phyloP scores from a whole-genome alignment of 805 yeast genomes.

The Cyberlindnera sargentensis region DNA sequence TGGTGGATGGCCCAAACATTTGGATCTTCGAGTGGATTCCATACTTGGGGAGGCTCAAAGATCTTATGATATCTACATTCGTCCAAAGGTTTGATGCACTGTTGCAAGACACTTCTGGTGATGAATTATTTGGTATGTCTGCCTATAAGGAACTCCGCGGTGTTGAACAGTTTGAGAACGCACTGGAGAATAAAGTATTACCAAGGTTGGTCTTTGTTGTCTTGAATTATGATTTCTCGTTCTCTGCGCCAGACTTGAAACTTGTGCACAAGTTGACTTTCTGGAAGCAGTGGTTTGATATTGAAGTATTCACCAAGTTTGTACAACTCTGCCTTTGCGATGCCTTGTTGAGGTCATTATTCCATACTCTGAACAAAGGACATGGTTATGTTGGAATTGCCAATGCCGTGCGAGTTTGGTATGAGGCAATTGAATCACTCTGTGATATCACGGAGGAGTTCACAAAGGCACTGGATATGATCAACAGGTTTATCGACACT shows the following conservation, averaged over 20 bases:
- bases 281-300: slow-evolving; percentile 21
- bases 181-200: slow-evolving; percentile 16
- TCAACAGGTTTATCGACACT: slow-evolving; percentile 24
- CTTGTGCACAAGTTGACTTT: slow-evolving; percentile 14
- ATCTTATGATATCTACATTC: slow-evolving; percentile 19
- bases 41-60: slow-evolving; percentile 15
- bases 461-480: slow-evolving; percentile 24
- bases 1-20: slow-evolving; percentile 13
- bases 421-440: slow-evolving; percentile 12
- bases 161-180: slow-evolving; percentile 12
- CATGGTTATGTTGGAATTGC: slow-evolving; percentile 8
- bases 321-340: slow-evolving; percentile 32
- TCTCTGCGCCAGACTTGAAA: slow-evolving; percentile 14
- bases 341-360: slow-evolving; percentile 14
- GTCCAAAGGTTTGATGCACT: slow-evolving; percentile 15
- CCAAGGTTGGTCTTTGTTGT: slow-evolving; percentile 16
- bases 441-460: slow-evolving; percentile 15
- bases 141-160: slow-evolving; percentile 30
- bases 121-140: slow-evolving; percentile 15
- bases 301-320: slow-evolving; percentile 16
- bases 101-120: slow-evolving; percentile 3
- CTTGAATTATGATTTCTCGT: slow-evolving; percentile 3
- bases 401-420: slow-evolving; percentile 28
- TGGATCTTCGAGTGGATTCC: slow-evolving; percentile 37
- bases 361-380: slow-evolving; percentile 1